phyloP scores from a whole-genome alignment of 2,329 filamentous ascomycete species.

The Xylaria polymorpha region DNA sequence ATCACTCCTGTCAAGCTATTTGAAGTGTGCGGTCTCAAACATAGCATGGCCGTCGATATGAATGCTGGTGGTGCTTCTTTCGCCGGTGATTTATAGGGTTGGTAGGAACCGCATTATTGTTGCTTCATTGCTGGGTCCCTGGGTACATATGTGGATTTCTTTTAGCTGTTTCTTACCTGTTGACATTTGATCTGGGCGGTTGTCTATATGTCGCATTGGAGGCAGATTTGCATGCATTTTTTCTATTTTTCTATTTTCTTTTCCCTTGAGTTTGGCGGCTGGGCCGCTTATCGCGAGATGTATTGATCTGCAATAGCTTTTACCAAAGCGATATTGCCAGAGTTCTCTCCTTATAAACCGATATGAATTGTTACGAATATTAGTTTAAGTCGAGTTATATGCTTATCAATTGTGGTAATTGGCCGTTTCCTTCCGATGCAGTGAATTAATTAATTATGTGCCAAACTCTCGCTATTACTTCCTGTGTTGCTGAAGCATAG shows the following conservation, averaged over 20 bases:
- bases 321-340: not conserved
- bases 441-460: not conserved
- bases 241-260: not conserved
- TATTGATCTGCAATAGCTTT: not conserved
- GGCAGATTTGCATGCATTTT: constrained; percentile 14
- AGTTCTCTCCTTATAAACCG: not conserved
- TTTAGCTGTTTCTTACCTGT: not conserved
- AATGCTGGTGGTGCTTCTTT: constrained; percentile 49
- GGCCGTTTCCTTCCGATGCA: no score
- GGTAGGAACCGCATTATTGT: not conserved
- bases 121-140: constrained; percentile 2
- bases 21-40: constrained; percentile 49
- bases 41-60: constrained; percentile 49
- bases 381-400: not conserved
- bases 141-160: constrained; percentile 2
- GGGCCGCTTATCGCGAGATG: constrained; percentile 7
- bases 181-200: not conserved
- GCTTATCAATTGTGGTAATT: not conserved
- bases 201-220: constrained; percentile 12
- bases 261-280: constrained; percentile 11
- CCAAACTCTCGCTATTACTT: not conserved
- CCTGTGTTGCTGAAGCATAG: not conserved
- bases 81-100: constrained; percentile 40
- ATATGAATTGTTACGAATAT: not conserved
- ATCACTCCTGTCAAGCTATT: constrained; percentile 49